Percentiles rank a stretch among this genome's conserved stretches.
Conservation (phyloP, 345 rosid species). For the Trapa incisa region DNA sequence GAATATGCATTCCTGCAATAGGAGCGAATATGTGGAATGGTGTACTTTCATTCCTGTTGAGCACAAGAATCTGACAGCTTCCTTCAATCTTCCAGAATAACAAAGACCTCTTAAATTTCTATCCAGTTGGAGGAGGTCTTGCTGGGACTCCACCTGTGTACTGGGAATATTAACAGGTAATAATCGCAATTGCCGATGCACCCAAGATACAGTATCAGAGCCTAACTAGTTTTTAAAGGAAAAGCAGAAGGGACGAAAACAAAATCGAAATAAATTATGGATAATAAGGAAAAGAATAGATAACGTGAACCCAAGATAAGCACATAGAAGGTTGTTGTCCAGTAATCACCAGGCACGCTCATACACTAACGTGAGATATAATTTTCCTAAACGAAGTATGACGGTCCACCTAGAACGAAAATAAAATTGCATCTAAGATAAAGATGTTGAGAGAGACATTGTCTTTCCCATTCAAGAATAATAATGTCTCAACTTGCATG, state of each 20-base stretch:
- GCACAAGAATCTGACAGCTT: slow-evolving; percentile 54
- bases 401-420: background rate
- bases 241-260: background rate
- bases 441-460: background rate
- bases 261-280: background rate
- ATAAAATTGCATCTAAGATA: background rate
- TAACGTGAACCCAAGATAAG: background rate
- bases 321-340: background rate
- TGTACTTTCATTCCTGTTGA: slow-evolving; percentile 23
- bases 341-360: background rate
- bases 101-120: slow-evolving; percentile 51
- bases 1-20: slow-evolving; percentile 60
- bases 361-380: background rate
- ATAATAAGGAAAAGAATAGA: background rate
- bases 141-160: slow-evolving; percentile 46
- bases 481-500: background rate
- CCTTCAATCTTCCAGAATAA: slow-evolving; percentile 43
- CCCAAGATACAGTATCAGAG: background rate
- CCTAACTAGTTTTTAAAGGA: background rate
- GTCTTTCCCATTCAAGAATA: background rate
- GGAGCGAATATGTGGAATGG: slow-evolving; percentile 30
- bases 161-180: slow-evolving; percentile 35
- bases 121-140: slow-evolving; percentile 26
- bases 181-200: slow-evolving; percentile 6
- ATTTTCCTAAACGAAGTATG: background rate